Evolutionary conservation across 2,329 filamentous ascomycete species (phyloP), one percentile per base, ranked within the genome.

Genomic region (Penicillium occitanis): DNA sequence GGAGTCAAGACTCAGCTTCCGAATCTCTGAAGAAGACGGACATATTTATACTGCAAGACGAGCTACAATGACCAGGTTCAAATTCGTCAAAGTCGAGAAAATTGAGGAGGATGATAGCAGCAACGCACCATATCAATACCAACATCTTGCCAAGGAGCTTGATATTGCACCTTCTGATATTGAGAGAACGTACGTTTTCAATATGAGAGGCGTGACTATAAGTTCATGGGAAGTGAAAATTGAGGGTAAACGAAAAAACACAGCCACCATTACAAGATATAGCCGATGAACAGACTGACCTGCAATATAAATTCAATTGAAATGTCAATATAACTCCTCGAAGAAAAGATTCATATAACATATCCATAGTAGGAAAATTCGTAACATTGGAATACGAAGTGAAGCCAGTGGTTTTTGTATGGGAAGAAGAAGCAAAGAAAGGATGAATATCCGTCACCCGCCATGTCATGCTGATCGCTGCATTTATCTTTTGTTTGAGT

Each of bases 201-300:
- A 70, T 22, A 68, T 77, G 42, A 61, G 68, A 8, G 74, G 74
- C 0, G 75, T 76, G 40, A 69, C 69, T 1, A 72, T 77, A 19
- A 35, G 63, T 1, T 69, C 67, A 10, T 76, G 75, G 75, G 67
- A 70, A 61, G 70, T 53, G 17, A 63, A 5, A 14, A 11, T 61
- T 14, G 13, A 61, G n/a, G 14, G 28, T 51, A 10, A 19, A 25
- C n/a, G 13, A 19, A 25, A 33, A n/a, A 60, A 42, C 10, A 57
- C 13, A 13, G 44, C 22, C n/a, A 61, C 42, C 17, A 13, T 44
- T 58, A 66, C 60, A 13, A 63, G 7, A 25, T 66, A 66, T 53
- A 40, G 14, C 4, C 57, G 64, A 50, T 50, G 13, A 62, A 8
- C 22, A 6, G 3, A 14, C 22, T 19, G 22, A 30, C 7, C 37